These are phyloP conservation scores for Diversispora epigaea DNA, from an alignment of 192 early-diverging fungal species.

Conservation along the genomic window DNA sequence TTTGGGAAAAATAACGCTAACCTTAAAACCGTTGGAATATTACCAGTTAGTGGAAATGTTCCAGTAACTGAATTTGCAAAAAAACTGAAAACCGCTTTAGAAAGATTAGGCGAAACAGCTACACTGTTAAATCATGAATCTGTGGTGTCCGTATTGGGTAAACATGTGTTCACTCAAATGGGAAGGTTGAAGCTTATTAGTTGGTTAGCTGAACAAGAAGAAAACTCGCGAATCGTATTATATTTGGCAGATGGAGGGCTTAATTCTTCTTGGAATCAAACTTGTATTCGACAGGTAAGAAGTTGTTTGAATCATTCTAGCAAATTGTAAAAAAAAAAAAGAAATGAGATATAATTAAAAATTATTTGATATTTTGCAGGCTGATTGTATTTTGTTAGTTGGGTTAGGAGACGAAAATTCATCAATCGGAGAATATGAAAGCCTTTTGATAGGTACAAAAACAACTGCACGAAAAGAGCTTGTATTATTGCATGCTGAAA, in stretches of 20 bases:
- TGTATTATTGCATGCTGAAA: slow-evolving; percentile 82
- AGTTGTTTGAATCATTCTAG: slow-evolving; percentile 11
- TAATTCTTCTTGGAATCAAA: slow-evolving; percentile 89
- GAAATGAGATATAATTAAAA: too few species aligned
- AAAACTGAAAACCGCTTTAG: slow-evolving; percentile 71
- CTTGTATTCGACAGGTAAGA: slow-evolving; percentile 83
- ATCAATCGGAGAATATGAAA: slow-evolving; percentile 88
- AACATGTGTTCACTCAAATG: slow-evolving; percentile 87
- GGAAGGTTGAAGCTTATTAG: slow-evolving; percentile 89
- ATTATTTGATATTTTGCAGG: slow-evolving; percentile 34
- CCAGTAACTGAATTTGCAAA: slow-evolving; percentile 89
- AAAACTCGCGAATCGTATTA: slow-evolving; percentile 79
- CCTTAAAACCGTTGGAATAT: slow-evolving; percentile 89
- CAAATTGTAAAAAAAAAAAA: not conserved
- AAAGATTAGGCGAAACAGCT: slow-evolving; percentile 66
- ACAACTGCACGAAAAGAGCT: slow-evolving; percentile 98
- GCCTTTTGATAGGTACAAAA: slow-evolving; percentile 88
- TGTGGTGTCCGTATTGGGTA: slow-evolving; percentile 79
- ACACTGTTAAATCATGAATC: slow-evolving; percentile 79
- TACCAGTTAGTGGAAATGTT: slow-evolving; percentile 81
- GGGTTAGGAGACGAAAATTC: slow-evolving; percentile 90
- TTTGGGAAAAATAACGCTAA: slow-evolving; percentile 86
- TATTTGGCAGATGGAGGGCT: slow-evolving; percentile 95
- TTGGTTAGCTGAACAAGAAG: slow-evolving; percentile 96
- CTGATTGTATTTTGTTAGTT: slow-evolving; percentile 94